Evolutionary conservation across 805 yeast species (phyloP), one percentile per base, ranked within the genome.

Genomic region (Diddensiella transvaalensis): DNA sequence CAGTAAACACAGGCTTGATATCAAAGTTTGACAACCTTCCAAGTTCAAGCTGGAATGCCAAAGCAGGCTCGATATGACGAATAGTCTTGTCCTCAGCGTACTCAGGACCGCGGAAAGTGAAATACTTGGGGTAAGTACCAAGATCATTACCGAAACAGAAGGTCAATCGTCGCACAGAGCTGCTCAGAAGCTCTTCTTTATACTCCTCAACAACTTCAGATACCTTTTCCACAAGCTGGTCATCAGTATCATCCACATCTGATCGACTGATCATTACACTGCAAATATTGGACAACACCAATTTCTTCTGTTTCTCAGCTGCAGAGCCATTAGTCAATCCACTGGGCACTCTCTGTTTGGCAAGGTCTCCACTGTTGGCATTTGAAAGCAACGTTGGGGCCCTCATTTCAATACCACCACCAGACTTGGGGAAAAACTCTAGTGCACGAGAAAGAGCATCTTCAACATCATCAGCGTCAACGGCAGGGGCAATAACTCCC

Each of bases 41-140:
- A 55, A 93, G 77, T 72, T 93, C 99, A 58, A 93, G 78, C 74
- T 93, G 99, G 85, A 82, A 93, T 45, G 99, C 98, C 61, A 91
- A 76, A 37, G 98, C 96, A 21, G 99, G 99, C 70, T 93, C 98
- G 59, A 93, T 89, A 67, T 93, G 97, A 74, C 99, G 89, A 66
- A 93, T 86, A 18, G 90, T 90, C 70, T 83, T 81, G 72, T 93
- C 96, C 72, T 93, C 99, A 30, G 60, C 62, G 65, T 85, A 93
- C 32, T 77, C 76, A 45, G 95, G 95, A 53, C 91, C 96, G 62
- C 86, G 87, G 79, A 87, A 93, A 33, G 98, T 93, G 74, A 83
- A 93, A 75, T 91, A 93, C 69, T 85, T 87, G 60, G 99, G 99
- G 69, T 91, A 90, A 43, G 85, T 67, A 55, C 98, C 98, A 60